A percentile compares a stretch with the other conserved stretches of the same genome.
Evolutionary conservation across 176 grass and related monocot species (phyloP).

Genomic region (Hordeum marinum): DNA sequence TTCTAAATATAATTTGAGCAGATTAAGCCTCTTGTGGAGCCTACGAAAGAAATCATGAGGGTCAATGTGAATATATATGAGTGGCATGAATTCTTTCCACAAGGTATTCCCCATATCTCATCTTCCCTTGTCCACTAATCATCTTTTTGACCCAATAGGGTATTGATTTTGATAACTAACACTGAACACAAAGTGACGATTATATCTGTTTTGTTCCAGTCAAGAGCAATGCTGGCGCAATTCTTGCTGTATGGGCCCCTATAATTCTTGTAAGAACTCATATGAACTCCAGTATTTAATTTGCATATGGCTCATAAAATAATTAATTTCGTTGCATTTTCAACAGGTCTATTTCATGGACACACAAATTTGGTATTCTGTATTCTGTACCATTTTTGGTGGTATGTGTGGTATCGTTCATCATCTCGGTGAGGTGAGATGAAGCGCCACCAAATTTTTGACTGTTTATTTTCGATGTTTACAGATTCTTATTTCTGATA

Average conservation of each 20-base stretch:
- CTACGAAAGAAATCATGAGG: slow-evolving; percentile 91
- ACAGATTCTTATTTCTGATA: slow-evolving; percentile 27
- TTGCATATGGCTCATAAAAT: slow-evolving; percentile 19
- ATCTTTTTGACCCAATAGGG: neutral
- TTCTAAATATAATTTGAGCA: slow-evolving; percentile 40
- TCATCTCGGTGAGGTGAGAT: slow-evolving; percentile 96
- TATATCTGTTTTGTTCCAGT: slow-evolving; percentile 32
- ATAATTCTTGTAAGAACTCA: slow-evolving; percentile 77
- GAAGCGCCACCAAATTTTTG: neutral
- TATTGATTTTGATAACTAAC: slow-evolving; percentile 3
- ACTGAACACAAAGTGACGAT: slow-evolving; percentile 10
- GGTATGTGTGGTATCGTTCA: slow-evolving; percentile 90
- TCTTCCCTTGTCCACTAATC: neutral
- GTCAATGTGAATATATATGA: slow-evolving; percentile 81
- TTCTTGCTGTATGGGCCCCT: slow-evolving; percentile 89
- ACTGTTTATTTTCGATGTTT: slow-evolving; percentile 15
- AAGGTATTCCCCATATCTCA: slow-evolving; percentile 50
- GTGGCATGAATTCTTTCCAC: slow-evolving; percentile 97
- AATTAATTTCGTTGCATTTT: slow-evolving; percentile 17
- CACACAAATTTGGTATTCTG: slow-evolving; percentile 98
- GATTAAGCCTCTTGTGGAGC: slow-evolving; percentile 91
- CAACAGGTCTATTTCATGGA: slow-evolving; percentile 99
- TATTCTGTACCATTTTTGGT: slow-evolving; percentile 97
- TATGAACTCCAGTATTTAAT: neutral
- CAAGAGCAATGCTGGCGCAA: slow-evolving; percentile 83